Conservation (phyloP, 176 grass and related monocot genomes). For the Thinopyrum elongatum region DNA sequence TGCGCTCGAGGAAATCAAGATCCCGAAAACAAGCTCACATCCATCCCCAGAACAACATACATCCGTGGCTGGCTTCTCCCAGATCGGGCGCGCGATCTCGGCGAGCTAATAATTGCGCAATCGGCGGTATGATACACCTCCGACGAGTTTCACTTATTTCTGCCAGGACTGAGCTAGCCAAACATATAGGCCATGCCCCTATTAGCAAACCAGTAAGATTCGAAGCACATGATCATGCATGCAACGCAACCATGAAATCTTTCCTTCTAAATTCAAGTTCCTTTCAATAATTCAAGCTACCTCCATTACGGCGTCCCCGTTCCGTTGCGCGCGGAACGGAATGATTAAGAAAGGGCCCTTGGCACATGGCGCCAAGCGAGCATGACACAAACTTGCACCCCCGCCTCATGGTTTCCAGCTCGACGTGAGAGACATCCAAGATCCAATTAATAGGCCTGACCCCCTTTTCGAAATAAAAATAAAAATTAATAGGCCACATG, state of each 20-base stretch:
- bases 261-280: neutral
- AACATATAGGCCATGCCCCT: constrained; percentile 21
- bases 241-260: neutral
- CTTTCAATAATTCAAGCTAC: constrained; percentile 5
- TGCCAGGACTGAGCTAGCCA: neutral
- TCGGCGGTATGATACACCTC: neutral
- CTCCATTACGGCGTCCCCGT: neutral
- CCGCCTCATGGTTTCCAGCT: constrained; percentile 63
- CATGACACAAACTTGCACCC: constrained; percentile 29
- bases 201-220: constrained; percentile 6
- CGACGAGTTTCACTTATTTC: neutral
- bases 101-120: neutral
- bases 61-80: constrained; percentile 35
- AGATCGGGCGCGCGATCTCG: constrained; percentile 4
- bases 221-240: neutral
- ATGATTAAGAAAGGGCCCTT: constrained; percentile 44
- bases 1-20: constrained; percentile 41
- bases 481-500: constrained; percentile 63
- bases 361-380: constrained; percentile 60
- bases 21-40: constrained; percentile 6
- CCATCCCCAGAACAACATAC: constrained; percentile 44
- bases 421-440: constrained; percentile 52
- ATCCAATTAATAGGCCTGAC: constrained; percentile 55
- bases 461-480: no score
- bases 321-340: constrained; percentile 24